Evolutionary conservation across 2,329 filamentous ascomycete genomes (phyloP), one percentile per base, ranked within the genome.

Genomic region (Chaetomiaceae sp.): DNA sequence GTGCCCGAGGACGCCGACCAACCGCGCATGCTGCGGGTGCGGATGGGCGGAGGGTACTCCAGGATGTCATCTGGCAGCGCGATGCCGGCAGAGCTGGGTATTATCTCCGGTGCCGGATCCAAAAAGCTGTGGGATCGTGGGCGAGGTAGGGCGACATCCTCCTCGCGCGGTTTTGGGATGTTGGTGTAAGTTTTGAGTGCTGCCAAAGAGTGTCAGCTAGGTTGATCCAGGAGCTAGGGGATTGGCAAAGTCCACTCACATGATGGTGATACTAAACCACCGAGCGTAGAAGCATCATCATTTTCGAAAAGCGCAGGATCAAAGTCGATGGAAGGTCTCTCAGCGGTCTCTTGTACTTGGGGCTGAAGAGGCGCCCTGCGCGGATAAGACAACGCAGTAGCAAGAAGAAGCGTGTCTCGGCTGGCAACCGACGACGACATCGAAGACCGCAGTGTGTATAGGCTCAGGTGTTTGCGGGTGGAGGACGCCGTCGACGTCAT

Each of bases 1-100:
- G 69, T 69, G 8, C 67, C 61, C 0, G 70, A 72, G 2, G 68
- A 68, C 9, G 68, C 57, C 4, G 71, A 73, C 61, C 63, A 69
- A 15, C 47, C 64, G 3, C 64, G 62, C 2, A 67, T 48, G 37
- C 64, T 68, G 58, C 68, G 60, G 42, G 64, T 62, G 18, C 63
- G 40, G 19, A 54, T 56, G 4, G 64, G 52, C 3, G 68, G 65
- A 6, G 67, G 57, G 17, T 63, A 56, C 37, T 66, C 68, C 12
- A 64, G 61, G 2, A 65, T 60, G 9, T 70, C 65, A 20, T 45
- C 42, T 6, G 34, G 24, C 8, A 44, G 26, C 20, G 20, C 18
- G n/a, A 33, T 18, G 34, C 33, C 18, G 19, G 34, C n/a, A 12
- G 18, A 34, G 5, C 11, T 12, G 11, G 20, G 4, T n/a, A 1